Evolutionary conservation across 768 basidiomycete species (phyloP).

Genomic region (Mycena belliarum): DNA sequence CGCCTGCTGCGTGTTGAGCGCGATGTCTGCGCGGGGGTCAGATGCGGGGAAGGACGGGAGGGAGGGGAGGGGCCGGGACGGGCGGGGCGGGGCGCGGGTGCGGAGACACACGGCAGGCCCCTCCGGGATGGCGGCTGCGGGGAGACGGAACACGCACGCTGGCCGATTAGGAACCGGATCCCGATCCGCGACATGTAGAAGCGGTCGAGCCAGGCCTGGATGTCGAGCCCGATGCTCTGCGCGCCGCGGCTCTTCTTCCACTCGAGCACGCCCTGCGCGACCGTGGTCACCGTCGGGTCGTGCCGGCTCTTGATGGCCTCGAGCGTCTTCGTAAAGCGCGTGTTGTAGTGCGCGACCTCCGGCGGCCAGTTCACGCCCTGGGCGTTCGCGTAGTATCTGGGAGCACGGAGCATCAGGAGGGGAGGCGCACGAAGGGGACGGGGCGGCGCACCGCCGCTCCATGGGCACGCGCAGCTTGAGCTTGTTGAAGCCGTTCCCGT

Average conservation of each 20-base stretch:
- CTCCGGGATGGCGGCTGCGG: neutral
- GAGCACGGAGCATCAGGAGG: too few relatives aligned
- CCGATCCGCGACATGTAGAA: slow-evolving; percentile 97
- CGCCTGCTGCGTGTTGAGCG: slow-evolving; percentile 87
- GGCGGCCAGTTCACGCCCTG: slow-evolving; percentile 80
- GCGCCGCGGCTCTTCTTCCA: slow-evolving; percentile 83
- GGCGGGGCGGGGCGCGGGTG: neutral
- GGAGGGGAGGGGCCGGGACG: neutral
- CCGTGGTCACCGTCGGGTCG: slow-evolving; percentile 96
- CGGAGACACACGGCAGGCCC: too few relatives aligned
- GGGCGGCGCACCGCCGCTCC: slow-evolving; percentile 67
- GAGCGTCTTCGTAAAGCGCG: slow-evolving; percentile 82
- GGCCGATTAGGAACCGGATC: slow-evolving; percentile 95
- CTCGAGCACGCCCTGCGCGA: slow-evolving; percentile 94
- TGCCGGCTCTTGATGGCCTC: slow-evolving; percentile 92
- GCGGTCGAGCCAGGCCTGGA: slow-evolving; percentile 94
- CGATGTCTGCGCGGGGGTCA: slow-evolving; percentile 64
- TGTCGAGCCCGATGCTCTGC: slow-evolving; percentile 75
- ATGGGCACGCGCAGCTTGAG: slow-evolving; percentile 78
- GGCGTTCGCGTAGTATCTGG: slow-evolving; percentile 85
- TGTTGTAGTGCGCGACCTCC: slow-evolving; percentile 91
- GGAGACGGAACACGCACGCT: slow-evolving; percentile 79
- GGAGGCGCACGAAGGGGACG: too few relatives aligned
- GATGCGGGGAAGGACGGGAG: neutral
- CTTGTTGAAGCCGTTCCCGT: slow-evolving; percentile 49